Base-by-base conservation (phyloP, 345 rosid species). In the Arabis hirsuta region DNA sequence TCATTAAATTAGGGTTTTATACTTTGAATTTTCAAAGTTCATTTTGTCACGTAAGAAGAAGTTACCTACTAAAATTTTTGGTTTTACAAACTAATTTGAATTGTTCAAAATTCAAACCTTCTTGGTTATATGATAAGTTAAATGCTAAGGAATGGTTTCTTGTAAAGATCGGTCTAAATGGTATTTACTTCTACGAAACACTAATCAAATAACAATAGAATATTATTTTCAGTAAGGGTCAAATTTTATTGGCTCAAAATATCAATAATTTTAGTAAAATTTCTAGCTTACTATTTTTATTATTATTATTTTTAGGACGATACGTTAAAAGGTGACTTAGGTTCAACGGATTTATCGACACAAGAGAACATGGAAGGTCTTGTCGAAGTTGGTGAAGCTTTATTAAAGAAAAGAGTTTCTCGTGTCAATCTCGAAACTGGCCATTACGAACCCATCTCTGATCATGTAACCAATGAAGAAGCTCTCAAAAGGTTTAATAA, bases 401-500 rank as follows among this genome's bases (percentile, higher is more conserved):
- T 90, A 65, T 56, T 90, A 24, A 82, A 87, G 66, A 84, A 88
- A 73, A 86, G 64, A 27, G 85, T 88, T 6, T 76, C 87, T 9
- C 83, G 86, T 68, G 83, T 90, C 22, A 81, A 90, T 71, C 68
- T 87, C 73, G 90, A 84, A 6, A 83, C 81, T 0, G 93, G 98
- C 8, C 9, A 16, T 27, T 78, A 65, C 62, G 76, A 85, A 68
- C 81, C 87, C 5, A 77, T 77, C 31, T 36, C 77, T 52, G 72
- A 71, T 44, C 46, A 64, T 48, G 46, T 48, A 5, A 87, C 88
- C 12, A 87, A 90, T 43, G 84, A 79, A 55, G 76, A 83, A 34
- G 92, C 91, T 55, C 89, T 92, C 41, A 59, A 29, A 32, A 81
- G 81, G 87, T 84, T 27, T 13, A 29, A 27, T 42, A 12, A 47